Evolutionary conservation across 139 green algal genomes (phyloP).

Genomic region (Haematococcus lacustris): DNA sequence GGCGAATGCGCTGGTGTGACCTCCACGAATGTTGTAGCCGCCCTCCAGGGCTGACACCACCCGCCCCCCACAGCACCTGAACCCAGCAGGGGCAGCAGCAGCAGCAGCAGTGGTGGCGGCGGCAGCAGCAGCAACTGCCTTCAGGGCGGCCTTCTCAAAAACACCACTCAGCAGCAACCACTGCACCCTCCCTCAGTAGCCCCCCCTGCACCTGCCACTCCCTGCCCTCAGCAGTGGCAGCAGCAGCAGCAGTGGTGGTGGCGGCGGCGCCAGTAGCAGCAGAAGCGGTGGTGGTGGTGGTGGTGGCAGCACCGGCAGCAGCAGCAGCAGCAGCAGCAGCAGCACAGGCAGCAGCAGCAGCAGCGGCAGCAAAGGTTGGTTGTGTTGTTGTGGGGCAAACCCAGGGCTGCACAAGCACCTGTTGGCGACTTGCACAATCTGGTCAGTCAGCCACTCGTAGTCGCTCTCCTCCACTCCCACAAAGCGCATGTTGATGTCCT

Average conservation of each 20-base stretch:
- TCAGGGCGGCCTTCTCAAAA: too few species aligned
- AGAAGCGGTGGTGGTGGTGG: background rate
- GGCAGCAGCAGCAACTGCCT: conserved; percentile 9
- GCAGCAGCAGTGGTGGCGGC: conserved; percentile 3
- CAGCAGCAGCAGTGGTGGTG: conserved; percentile 9
- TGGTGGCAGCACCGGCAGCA: background rate
- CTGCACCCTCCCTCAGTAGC: too few species aligned
- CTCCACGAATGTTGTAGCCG: conserved; percentile 84
- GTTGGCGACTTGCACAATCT: conserved; percentile 66
- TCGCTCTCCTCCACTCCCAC: conserved; percentile 75
- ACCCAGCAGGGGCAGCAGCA: background rate
- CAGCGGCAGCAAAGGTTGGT: background rate
- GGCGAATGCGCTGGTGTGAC: conserved; percentile 71
- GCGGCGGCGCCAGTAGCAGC: background rate
- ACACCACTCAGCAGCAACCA: too few species aligned
- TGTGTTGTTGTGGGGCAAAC: background rate
- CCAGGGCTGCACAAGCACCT: background rate
- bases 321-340: too few species aligned
- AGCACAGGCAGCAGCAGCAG: conserved; percentile 10
- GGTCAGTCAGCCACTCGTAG: conserved; percentile 83
- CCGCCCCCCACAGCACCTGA: conserved; percentile 69
- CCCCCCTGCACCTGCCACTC: too few species aligned
- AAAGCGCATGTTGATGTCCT: conserved; percentile 9
- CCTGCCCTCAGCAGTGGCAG: too few species aligned
- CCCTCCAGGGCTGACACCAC: conserved; percentile 84